Base-by-base conservation (phyloP, 225 moss, liverwort and hornwort species). In the Marchantia paleacea region DNA sequence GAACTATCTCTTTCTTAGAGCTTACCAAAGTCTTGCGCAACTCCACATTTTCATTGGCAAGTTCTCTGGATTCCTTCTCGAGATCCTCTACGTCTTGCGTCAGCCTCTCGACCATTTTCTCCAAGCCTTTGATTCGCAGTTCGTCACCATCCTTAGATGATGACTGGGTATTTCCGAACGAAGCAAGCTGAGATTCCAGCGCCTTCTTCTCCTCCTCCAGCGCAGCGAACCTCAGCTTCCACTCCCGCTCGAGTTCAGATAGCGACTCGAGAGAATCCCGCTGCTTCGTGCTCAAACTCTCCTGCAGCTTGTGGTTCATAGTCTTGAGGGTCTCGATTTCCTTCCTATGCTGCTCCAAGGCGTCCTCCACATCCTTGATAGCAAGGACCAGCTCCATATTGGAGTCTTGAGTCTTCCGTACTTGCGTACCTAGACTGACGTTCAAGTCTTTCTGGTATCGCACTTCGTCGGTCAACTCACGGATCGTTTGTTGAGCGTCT, bases 31-130 rank as follows among this genome's bases (percentile, higher is more conserved):
- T 94, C 49, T 88, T 72, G 65, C 87, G 87, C 72, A 96, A 87
- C 53, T 94, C 92, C 62, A 83, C 51, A 74, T 91, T 96, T 77
- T 96, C 96, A 84, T 96, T 90, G 20, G 91, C 86, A 82, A 96
- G 78, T 55, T 91, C 94, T 71, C 80, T 90, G 24, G 88, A 84
- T 61, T 96, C 96, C 12, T 85, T 84, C 84, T 96, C 96, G 63
- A 96, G 65, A 64, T 96, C 96, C 81, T 96, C 96, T 60, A 96
- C 96, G 81, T 92, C 96, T 80, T 87, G 84, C 48, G 94, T 92
- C 85, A 96, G 81, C 72, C 86, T 90, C 81, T 90, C 91, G 78
- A 94, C 88, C 96, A 96, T 94, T 80, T 81, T 90, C 79, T 96
- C 94, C 58, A 96, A 81, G 31, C 30, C 70, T 80, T 89, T 91